phyloP scores from a whole-genome alignment of 2,329 filamentous ascomycete genomes.

The Emergomyces africanus region DNA sequence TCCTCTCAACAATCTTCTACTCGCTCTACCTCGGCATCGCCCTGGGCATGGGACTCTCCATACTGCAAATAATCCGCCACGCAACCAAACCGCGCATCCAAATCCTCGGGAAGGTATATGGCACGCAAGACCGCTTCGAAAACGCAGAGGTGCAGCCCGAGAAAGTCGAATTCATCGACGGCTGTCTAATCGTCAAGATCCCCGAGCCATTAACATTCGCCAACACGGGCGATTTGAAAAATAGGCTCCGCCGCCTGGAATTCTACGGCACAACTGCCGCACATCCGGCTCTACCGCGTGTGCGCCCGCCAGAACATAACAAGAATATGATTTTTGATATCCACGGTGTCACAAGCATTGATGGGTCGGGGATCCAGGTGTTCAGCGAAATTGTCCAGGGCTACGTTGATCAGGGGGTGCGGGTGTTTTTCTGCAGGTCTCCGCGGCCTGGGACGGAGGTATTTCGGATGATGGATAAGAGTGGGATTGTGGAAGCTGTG shows the following conservation, averaged over 20 bases:
- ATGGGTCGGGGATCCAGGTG: slow-evolving; percentile 87
- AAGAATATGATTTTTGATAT: slow-evolving; percentile 93
- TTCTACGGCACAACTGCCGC: slow-evolving; percentile 75
- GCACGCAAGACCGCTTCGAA: slow-evolving; percentile 63
- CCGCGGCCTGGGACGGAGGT: slow-evolving; percentile 42
- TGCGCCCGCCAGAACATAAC: slow-evolving; percentile 68
- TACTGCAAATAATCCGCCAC: slow-evolving; percentile 81
- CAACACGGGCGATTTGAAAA: slow-evolving; percentile 87
- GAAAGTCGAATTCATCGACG: slow-evolving; percentile 75
- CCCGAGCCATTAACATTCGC: slow-evolving; percentile 94
- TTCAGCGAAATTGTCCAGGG: slow-evolving; percentile 73
- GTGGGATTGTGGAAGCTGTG: slow-evolving; percentile 73
- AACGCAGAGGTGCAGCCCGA: slow-evolving; percentile 66
- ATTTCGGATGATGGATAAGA: slow-evolving; percentile 59
- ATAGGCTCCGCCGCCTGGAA: slow-evolving; percentile 68
- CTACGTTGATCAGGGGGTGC: slow-evolving; percentile 64
- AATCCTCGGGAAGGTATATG: slow-evolving; percentile 80
- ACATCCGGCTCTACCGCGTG: slow-evolving; percentile 74
- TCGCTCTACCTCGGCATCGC: slow-evolving; percentile 88
- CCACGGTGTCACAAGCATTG: slow-evolving; percentile 89
- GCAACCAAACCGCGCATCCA: slow-evolving; percentile 88
- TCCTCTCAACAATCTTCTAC: slow-evolving; percentile 86
- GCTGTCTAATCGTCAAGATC: slow-evolving; percentile 92
- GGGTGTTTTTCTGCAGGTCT: slow-evolving; percentile 43
- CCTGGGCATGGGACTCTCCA: slow-evolving; percentile 78